phyloP scores from a whole-genome alignment of 768 basidiomycete genomes.

The Termitomyces heimii region DNA sequence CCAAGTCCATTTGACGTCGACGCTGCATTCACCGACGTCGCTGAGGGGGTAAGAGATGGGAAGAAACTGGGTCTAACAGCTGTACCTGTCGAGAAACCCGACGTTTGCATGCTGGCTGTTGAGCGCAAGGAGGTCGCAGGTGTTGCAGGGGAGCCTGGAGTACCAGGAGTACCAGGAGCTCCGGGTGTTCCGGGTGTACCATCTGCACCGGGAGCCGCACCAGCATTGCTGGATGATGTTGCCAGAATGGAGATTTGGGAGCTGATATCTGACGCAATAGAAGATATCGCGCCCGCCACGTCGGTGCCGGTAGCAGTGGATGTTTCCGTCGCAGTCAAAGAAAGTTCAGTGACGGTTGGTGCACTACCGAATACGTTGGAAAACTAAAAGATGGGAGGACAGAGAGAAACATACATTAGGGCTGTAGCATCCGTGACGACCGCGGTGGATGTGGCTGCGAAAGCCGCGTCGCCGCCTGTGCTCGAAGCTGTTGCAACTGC shows the following conservation, averaged over 20 bases:
- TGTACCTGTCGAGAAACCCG: background rate
- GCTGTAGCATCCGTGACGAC: background rate
- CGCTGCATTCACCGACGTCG: conserved; percentile 1
- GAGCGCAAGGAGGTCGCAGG: background rate
- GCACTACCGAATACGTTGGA: background rate
- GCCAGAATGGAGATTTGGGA: background rate
- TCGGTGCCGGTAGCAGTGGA: background rate
- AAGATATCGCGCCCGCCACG: background rate
- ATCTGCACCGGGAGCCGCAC: background rate
- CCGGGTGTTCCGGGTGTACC: background rate
- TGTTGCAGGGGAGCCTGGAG: background rate
- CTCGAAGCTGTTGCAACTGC: background rate
- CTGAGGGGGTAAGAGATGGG: background rate
- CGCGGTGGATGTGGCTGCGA: background rate
- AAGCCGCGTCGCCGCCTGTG: background rate
- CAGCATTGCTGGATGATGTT: background rate
- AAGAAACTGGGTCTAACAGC: background rate
- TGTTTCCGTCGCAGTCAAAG: background rate
- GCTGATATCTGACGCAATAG: background rate
- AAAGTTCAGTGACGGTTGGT: background rate
- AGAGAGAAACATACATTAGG: background rate
- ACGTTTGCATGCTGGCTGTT: background rate
- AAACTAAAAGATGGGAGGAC: background rate
- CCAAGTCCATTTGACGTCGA: background rate
- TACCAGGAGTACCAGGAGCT: background rate